Evolutionary conservation across 495 filamentous ascomycete species (phyloP), one percentile per base, ranked within the genome.

Genomic region (Cryomyces antarcticus): DNA sequence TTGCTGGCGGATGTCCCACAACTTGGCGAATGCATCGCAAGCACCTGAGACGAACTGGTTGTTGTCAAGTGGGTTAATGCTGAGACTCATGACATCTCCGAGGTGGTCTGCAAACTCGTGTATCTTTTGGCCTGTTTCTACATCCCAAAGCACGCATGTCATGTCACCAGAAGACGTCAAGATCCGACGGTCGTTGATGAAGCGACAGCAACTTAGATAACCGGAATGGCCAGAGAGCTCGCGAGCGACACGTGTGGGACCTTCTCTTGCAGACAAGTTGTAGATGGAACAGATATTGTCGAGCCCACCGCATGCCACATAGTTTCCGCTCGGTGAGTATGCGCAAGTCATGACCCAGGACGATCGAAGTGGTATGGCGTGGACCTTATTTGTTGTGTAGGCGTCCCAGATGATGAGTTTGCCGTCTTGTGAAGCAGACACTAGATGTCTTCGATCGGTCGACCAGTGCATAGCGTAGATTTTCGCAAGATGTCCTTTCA

Each of bases 391-490:
- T 45, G 89, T 96, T 45, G 89, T 96, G 69, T 97, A 97, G 36
- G 89, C 89, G 63, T 97, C 89, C 89, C 89, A 97, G 55, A 97
- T 96, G 62, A 97, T 97, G 49, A 97, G 77, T 70, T 97, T 97
- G 58, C 89, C 89, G 57, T 97, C 89, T 63, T 97, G 89, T 50
- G 89, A 97, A 48, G 89, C 89, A 6, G 89, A 97, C 34, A 97
- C 89, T 45, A 97, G 74, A 64, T 96, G 92, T 62, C 89, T 82
- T 56, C 89, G 78, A 65, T 97, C 89, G 46, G 92, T 97, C 13
- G 92, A 96, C 89, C 89, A 97, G 67, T 97, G 92, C 89, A 97
- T 97, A 49, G 89, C 86, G 63, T 97, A 97, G 51, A 97, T 97
- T 67, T 97, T 97, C 44, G 89, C 89, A 30, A 97, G 66, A 73